These are phyloP conservation scores for Hondaea fermentalgiana DNA, from an alignment of 108 stramenopile genomes.

Conservation along the genomic window DNA sequence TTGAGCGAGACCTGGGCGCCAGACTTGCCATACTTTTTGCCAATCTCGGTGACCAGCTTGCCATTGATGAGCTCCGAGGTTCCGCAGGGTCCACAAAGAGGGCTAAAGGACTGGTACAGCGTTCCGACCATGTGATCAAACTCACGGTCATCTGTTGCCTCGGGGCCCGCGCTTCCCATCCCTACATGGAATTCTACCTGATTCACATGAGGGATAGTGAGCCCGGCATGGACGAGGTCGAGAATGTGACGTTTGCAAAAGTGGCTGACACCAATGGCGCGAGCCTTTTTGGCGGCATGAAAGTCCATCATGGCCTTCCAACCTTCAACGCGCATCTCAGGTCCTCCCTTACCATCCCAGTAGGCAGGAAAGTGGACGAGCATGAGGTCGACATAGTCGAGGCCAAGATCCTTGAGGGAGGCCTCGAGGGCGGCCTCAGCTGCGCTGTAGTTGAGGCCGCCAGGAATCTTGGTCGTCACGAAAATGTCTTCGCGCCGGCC, in stretches of 20 bases:
- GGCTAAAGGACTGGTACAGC: not conserved
- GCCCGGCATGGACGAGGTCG: slow-evolving; percentile 46
- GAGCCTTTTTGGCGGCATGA: slow-evolving; percentile 39
- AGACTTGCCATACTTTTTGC: slow-evolving; percentile 59
- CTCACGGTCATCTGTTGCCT: slow-evolving; percentile 12
- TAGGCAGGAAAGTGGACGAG: slow-evolving; percentile 67
- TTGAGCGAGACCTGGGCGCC: slow-evolving; percentile 65
- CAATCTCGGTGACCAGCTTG: slow-evolving; percentile 35
- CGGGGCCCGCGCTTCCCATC: not conserved
- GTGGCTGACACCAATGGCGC: slow-evolving; percentile 71
- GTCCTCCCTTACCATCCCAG: not conserved
- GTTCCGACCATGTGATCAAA: not conserved
- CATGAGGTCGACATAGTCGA: slow-evolving; percentile 77
- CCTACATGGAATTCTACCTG: slow-evolving; percentile 66
- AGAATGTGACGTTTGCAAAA: slow-evolving; percentile 53
- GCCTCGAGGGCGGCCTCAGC: slow-evolving; percentile 46
- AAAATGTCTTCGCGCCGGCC: slow-evolving; percentile 67
- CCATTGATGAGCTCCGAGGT: not conserved
- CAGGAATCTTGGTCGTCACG: slow-evolving; percentile 81
- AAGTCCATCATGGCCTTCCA: slow-evolving; percentile 79
- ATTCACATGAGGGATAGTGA: slow-evolving; percentile 64
- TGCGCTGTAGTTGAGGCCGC: slow-evolving; percentile 71
- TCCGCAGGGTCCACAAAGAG: not conserved
- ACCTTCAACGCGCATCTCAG: slow-evolving; percentile 43
- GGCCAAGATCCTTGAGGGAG: slow-evolving; percentile 54